Percentiles rank a stretch among this genome's conserved stretches.
Evolutionary conservation across 768 basidiomycete species (phyloP).

Genomic region (Suillus sp.): DNA sequence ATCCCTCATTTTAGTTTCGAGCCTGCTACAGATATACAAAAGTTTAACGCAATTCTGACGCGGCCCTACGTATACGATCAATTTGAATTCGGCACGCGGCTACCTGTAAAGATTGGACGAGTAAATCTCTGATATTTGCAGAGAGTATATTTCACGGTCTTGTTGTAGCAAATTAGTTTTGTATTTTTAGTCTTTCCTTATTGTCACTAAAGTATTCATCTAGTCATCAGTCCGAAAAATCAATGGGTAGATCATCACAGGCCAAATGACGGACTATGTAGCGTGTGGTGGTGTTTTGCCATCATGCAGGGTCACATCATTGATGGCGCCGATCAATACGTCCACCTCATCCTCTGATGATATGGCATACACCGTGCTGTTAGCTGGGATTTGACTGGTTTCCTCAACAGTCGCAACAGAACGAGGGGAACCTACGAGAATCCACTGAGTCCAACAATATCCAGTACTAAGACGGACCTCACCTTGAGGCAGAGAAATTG

Average conservation of each 20-base stretch:
- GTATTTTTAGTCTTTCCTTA: constrained; percentile 12
- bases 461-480: background rate
- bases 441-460: background rate
- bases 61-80: constrained; percentile 48
- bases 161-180: background rate
- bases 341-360: constrained; percentile 14
- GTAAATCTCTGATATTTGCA: constrained; percentile 8
- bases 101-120: constrained; percentile 41
- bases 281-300: background rate
- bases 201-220: background rate
- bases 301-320: constrained; percentile 10
- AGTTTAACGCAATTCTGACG: constrained; percentile 52
- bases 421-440: constrained; percentile 22
- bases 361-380: background rate
- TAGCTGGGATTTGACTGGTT: background rate
- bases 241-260: background rate
- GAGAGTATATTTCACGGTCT: background rate
- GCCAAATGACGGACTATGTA: background rate
- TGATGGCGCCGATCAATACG: constrained; percentile 20
- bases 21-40: constrained; percentile 45
- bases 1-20: constrained; percentile 48
- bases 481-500: constrained; percentile 50
- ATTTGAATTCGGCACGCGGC: constrained; percentile 40
- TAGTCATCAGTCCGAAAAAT: background rate
- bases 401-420: constrained; percentile 4